phyloP scores from a whole-genome alignment of 2,329 filamentous ascomycete genomes.

The Sarocladium kiliense region DNA sequence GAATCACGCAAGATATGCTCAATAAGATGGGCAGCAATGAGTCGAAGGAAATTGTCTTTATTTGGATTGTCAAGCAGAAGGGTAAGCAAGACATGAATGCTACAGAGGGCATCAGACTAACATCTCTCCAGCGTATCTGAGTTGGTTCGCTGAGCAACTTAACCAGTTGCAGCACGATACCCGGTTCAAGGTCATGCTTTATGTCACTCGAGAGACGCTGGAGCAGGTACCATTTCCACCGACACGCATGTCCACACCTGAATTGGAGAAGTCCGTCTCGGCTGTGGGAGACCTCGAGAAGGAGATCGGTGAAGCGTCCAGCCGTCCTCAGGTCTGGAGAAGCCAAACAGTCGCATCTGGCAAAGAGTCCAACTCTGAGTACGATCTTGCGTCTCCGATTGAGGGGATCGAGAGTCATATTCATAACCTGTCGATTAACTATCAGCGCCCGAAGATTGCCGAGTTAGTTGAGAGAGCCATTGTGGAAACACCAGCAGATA shows the following conservation, averaged over 20 bases:
- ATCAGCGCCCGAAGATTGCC: conserved; percentile 31
- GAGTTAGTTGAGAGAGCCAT: conserved; percentile 28
- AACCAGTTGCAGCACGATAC: conserved; percentile 22
- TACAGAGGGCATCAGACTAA: too few species aligned
- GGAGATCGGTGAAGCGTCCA: neutral
- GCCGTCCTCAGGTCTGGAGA: neutral
- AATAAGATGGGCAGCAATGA: conserved; percentile 17
- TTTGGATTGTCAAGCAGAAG: conserved; percentile 34
- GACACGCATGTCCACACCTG: neutral
- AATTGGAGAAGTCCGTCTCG: neutral
- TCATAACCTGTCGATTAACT: conserved; percentile 20
- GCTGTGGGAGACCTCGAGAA: conserved; percentile 8
- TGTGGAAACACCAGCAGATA: conserved; percentile 18
- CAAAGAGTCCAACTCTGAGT: conserved; percentile 14
- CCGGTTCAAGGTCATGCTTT: conserved; percentile 26
- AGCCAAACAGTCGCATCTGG: neutral
- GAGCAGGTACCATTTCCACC: neutral
- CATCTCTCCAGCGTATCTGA: conserved; percentile 30
- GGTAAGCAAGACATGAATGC: conserved; percentile 20
- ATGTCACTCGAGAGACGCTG: conserved; percentile 25
- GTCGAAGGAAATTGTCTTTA: conserved; percentile 26
- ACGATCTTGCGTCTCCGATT: conserved; percentile 12
- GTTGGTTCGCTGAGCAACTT: conserved; percentile 33
- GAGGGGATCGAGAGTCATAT: neutral
- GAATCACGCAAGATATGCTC: conserved; percentile 32